Percentiles rank a stretch among this genome's conserved stretches.
Conservation (phyloP, 495 filamentous ascomycete species). For the Penicillium taxi region DNA sequence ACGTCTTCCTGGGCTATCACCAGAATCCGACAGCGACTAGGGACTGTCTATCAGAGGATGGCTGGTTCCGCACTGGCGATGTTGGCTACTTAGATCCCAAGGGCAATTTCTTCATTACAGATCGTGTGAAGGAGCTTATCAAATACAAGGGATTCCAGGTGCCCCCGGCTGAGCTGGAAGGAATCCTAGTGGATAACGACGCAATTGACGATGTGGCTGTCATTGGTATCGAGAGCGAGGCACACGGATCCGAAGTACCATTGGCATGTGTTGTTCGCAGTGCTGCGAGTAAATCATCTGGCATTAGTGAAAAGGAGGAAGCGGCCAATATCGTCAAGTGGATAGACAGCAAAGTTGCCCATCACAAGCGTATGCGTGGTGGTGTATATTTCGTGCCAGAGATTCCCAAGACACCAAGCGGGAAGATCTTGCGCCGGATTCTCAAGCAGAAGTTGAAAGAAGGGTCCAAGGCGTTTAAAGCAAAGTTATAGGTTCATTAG, state of each 20-base stretch:
- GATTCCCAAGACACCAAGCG: slow-evolving; percentile 77
- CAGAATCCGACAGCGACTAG: slow-evolving; percentile 60
- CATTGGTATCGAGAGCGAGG: slow-evolving; percentile 64
- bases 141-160: slow-evolving; percentile 90
- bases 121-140: slow-evolving; percentile 86
- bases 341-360: slow-evolving; percentile 54
- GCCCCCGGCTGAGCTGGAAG: slow-evolving; percentile 80
- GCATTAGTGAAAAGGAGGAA: slow-evolving; percentile 42
- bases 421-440: slow-evolving; percentile 79
- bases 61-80: slow-evolving; percentile 60
- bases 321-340: slow-evolving; percentile 56
- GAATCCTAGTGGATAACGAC: slow-evolving; percentile 60
- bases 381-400: slow-evolving; percentile 74
- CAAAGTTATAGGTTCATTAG: slow-evolving; percentile 31
- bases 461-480: slow-evolving; percentile 27
- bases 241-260: slow-evolving; percentile 71
- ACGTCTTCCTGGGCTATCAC: slow-evolving; percentile 68
- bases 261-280: slow-evolving; percentile 68
- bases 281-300: slow-evolving; percentile 44
- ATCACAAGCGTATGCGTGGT: slow-evolving; percentile 72
- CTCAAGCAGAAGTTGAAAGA: slow-evolving; percentile 50
- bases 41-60: slow-evolving; percentile 51
- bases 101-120: slow-evolving; percentile 65
- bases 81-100: slow-evolving; percentile 53
- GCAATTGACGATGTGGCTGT: slow-evolving; percentile 80